Evolutionary conservation across 2,329 filamentous ascomycete species (phyloP).

Genomic region (Hypomyces rosellus): DNA sequence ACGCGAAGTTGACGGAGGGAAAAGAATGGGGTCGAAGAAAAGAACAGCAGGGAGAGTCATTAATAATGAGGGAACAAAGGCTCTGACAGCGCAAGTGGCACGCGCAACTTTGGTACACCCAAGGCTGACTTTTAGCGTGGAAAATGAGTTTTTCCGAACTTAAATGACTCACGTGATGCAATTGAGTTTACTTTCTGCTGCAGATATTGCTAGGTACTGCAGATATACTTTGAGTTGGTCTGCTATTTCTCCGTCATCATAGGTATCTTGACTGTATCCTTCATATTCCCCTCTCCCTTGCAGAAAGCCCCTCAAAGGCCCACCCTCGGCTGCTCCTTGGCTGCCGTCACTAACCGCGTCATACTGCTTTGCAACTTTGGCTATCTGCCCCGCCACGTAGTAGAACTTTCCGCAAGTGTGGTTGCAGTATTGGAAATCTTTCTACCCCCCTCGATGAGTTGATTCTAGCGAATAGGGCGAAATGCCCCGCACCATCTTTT

Average conservation of each 20-base stretch:
- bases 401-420: slow-evolving; percentile 11
- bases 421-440: slow-evolving; percentile 1
- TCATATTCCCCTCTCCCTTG: background rate
- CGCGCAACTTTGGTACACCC: background rate
- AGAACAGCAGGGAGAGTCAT: slow-evolving; percentile 6
- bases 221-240: too few relatives aligned
- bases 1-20: slow-evolving; percentile 6
- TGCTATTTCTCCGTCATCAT: too few relatives aligned
- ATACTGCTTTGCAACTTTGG: slow-evolving; percentile 3
- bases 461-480: slow-evolving; percentile 19
- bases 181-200: too few relatives aligned
- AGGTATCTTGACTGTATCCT: slow-evolving; percentile 1
- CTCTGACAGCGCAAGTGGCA: background rate
- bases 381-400: slow-evolving; percentile 7
- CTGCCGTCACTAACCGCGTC: slow-evolving; percentile 25
- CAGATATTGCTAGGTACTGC: too few relatives aligned
- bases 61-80: slow-evolving; percentile 8
- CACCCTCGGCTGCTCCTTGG: slow-evolving; percentile 3
- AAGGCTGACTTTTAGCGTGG: background rate
- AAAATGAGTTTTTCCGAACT: background rate
- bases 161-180: too few relatives aligned
- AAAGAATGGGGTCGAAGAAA: slow-evolving; percentile 3
- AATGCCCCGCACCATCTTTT: slow-evolving; percentile 43
- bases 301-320: too few relatives aligned
- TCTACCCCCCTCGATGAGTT: slow-evolving; percentile 19